Evolutionary conservation across 331 rosid species (phyloP).

Genomic region (Spiraea crenata): DNA sequence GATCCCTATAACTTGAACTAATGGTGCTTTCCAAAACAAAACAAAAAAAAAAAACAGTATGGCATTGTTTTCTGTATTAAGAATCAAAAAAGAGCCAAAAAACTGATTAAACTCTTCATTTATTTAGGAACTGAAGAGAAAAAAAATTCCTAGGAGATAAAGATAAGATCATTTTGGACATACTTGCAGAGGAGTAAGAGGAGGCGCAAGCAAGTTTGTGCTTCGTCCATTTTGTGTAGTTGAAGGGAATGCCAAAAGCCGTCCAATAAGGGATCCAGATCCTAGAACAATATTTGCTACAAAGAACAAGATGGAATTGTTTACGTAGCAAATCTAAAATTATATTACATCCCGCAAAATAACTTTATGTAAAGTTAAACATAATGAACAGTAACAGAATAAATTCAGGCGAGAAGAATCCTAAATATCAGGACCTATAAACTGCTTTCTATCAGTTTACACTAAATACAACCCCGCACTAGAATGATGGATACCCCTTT

Average conservation of each 20-base stretch:
- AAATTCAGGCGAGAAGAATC: neutral
- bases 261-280: slow-evolving; percentile 68
- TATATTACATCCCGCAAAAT: neutral
- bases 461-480: neutral
- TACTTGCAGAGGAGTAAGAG: slow-evolving; percentile 80
- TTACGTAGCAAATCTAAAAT: neutral
- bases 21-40: too few species aligned
- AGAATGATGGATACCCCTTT: neutral
- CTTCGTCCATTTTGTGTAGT: slow-evolving; percentile 35
- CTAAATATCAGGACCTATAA: neutral
- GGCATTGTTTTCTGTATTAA: too few species aligned
- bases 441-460: neutral
- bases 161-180: slow-evolving; percentile 19
- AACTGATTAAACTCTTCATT: neutral
- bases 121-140: neutral
- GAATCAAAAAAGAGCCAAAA: too few species aligned
- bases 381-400: neutral
- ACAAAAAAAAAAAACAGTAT: too few species aligned
- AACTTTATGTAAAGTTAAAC: too few species aligned
- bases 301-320: slow-evolving; percentile 29
- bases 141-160: neutral
- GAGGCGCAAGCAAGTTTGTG: slow-evolving; percentile 37
- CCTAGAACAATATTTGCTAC: slow-evolving; percentile 72
- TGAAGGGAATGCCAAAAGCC: slow-evolving; percentile 57
- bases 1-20: too few species aligned